Base-by-base conservation (phyloP, 768 basidiomycete species). In the Lanmaoa rubissima region DNA sequence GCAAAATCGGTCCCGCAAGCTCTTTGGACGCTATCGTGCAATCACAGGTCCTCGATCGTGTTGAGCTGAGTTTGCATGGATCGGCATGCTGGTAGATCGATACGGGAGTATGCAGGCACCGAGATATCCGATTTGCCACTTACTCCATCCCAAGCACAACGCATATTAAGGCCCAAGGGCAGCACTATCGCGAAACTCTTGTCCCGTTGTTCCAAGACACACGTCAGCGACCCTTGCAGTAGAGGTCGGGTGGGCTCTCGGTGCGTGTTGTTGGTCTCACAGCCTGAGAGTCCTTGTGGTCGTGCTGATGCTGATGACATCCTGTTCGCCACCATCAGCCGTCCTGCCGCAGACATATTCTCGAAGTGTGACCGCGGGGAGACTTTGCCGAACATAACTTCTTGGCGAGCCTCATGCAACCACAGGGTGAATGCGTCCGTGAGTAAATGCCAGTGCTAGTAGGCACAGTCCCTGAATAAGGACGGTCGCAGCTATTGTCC, bases 81-180 rank as follows among this genome's bases (percentile, higher is more conserved):
- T 46, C 34, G 19, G 57, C 51, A 28, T 12, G 3, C 24, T 40
- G 40, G 19, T 35, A 13, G 17, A 34, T 54, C 41, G 52, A 44
- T 21, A 13, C 12, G 14, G 46, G 39, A 34, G 41, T 48, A 39
- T 7, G 38, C 43, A 65, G 59, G 63, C 31, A 62, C 63, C 55
- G 55, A 53, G 47, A 45, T 40, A 34, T 48, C 24, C 41, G 17
- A 41, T 11, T 24, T 41, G 21, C 17, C 43, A 47, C 38, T 39
- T 46, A 35, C 21, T 49, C 35, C 24, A 38, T 1, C 17, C 50
- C 61, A 47, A 35, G n/a, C 21, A 35, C 31, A 24, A n/a, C 56
- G 56, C 42, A 58, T 5, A 54, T 45, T 17, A 55, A 51, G 42
- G 44, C 21, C 21, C 21, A 24, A 24, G 21, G 21, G 21, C 21